A percentile compares a stretch with the other conserved stretches of the same genome.
phyloP scores from a whole-genome alignment of 306 rosid genomes.

The barrel medic (Medicago truncatula) region DNA sequence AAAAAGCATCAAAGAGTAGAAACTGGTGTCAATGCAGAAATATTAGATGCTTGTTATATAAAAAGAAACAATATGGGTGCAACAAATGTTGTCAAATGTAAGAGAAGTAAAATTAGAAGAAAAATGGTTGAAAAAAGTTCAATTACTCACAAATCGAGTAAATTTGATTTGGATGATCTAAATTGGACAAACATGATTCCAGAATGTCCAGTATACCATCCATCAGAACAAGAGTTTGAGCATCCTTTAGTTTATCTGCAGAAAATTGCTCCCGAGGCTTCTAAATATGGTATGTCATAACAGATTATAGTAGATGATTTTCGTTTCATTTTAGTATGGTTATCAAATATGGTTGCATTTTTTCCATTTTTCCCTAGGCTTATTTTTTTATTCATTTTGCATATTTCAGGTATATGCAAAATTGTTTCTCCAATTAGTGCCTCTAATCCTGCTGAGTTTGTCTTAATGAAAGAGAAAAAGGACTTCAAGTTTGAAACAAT shows the following conservation, averaged over 20 bases:
- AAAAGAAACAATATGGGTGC: background rate
- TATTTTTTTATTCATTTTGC: background rate
- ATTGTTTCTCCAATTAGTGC: constrained; percentile 52
- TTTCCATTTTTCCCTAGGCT: too few species aligned
- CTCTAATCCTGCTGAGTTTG: constrained; percentile 39
- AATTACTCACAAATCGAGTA: background rate
- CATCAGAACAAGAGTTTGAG: constrained; percentile 50
- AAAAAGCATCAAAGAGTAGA: background rate
- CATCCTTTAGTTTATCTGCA: constrained; percentile 50
- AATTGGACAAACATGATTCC: constrained; percentile 49
- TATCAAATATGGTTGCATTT: too few species aligned
- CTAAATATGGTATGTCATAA: constrained; percentile 47
- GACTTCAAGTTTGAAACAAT: constrained; percentile 53
- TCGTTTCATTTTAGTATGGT: background rate
- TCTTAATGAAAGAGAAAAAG: constrained; percentile 44
- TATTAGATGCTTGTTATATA: background rate
- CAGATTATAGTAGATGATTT: background rate
- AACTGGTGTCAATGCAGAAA: background rate
- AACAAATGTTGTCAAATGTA: background rate
- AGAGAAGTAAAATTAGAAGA: background rate
- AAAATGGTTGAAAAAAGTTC: background rate
- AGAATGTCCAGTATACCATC: constrained; percentile 46
- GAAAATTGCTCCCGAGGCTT: constrained; percentile 42
- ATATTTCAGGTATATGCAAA: constrained; percentile 56
- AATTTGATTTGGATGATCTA: background rate